A percentile compares a stretch with the other conserved stretches of the same genome.
Evolutionary conservation across 257 asterid genomes (phyloP).

Genomic region (Penstemon barbatus): DNA sequence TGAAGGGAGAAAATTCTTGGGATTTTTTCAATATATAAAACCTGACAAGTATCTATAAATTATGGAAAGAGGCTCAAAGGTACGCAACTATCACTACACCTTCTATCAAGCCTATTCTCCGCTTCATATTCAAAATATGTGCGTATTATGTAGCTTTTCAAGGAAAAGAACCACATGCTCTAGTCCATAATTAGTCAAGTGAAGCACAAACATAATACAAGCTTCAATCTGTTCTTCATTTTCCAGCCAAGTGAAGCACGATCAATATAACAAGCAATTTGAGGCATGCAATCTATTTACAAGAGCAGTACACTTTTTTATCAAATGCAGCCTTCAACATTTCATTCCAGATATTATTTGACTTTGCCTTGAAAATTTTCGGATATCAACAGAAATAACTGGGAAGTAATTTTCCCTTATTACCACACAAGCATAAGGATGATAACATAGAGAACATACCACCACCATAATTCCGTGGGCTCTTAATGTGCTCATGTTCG

Average conservation of each 20-base stretch:
- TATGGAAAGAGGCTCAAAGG: background rate
- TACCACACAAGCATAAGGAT: constrained; percentile 3
- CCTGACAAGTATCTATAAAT: background rate
- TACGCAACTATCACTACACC: background rate
- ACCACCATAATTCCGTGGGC: constrained; percentile 59
- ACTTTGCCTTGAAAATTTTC: constrained; percentile 15
- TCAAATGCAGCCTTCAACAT: background rate
- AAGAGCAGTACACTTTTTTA: background rate
- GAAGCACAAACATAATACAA: background rate
- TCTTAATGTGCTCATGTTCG: constrained; percentile 72
- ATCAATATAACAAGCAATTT: constrained; percentile 1
- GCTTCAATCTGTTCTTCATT: background rate
- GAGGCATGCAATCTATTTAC: constrained; percentile 7
- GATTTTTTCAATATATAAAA: background rate
- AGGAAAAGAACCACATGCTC: background rate
- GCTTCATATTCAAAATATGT: background rate
- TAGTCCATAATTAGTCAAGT: background rate
- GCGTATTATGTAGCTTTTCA: background rate
- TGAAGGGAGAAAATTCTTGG: background rate
- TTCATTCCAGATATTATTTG: constrained; percentile 10
- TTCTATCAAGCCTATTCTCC: constrained; percentile 5
- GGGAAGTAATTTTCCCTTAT: background rate
- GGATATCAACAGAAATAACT: constrained; percentile 18
- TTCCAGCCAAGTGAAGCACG: constrained; percentile 16
- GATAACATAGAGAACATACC: constrained; percentile 43